Conservation (phyloP, 108 stramenopile species). For the Cyclostephanos invisitatus region DNA sequence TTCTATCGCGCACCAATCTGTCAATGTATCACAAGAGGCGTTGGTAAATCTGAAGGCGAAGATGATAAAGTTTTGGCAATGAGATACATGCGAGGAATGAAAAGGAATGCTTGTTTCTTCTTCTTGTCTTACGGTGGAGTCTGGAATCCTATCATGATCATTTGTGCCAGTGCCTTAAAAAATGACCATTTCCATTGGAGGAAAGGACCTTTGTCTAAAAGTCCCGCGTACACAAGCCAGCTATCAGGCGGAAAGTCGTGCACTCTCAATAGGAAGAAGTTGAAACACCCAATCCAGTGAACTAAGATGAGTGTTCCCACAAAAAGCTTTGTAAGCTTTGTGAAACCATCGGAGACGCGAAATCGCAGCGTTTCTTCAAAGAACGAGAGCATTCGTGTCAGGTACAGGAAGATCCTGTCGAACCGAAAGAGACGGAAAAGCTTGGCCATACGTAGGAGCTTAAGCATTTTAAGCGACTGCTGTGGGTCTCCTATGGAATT, state of each 20-base stretch:
- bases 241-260: constrained; percentile 59
- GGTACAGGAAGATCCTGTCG: constrained; percentile 49
- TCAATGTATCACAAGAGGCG: constrained; percentile 49
- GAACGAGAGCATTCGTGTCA: constrained; percentile 38
- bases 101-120: neutral
- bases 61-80: neutral
- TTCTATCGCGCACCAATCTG: constrained; percentile 64
- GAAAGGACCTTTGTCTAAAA: constrained; percentile 34
- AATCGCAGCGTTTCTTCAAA: constrained; percentile 59
- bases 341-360: constrained; percentile 61
- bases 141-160: constrained; percentile 78
- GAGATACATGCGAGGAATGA: neutral
- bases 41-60: constrained; percentile 48
- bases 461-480: constrained; percentile 58
- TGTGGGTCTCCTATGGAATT: constrained; percentile 48
- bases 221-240: constrained; percentile 60
- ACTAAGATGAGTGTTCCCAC: constrained; percentile 56
- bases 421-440: constrained; percentile 66
- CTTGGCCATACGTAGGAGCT: constrained; percentile 59
- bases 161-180: constrained; percentile 69
- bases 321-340: constrained; percentile 52
- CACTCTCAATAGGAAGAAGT: constrained; percentile 56
- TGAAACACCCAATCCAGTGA: constrained; percentile 74
- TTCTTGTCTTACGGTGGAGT: constrained; percentile 55
- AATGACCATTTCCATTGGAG: constrained; percentile 66